A percentile compares a stretch with the other conserved stretches of the same genome.
These are phyloP conservation scores for Obelidium mucronatum DNA, from an alignment of 192 early-diverging fungal species.

Conservation along the genomic window DNA sequence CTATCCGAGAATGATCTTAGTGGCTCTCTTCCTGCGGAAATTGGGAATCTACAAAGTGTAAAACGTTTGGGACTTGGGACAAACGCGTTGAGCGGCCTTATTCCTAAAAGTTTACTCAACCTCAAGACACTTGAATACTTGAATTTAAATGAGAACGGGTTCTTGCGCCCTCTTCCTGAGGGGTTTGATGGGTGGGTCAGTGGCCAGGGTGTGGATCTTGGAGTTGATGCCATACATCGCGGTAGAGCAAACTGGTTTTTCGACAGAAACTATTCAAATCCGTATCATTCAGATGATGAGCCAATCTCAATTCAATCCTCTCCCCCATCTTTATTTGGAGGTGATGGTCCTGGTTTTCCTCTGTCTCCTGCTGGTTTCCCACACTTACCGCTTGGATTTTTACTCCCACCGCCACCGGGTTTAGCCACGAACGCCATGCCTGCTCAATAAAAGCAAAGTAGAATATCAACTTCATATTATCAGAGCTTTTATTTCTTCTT, in stretches of 20 bases:
- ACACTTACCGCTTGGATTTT: too few relatives aligned
- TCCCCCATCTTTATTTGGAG: too few relatives aligned
- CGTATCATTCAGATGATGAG: background rate
- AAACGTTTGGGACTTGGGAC: background rate
- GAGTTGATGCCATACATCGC: too few relatives aligned
- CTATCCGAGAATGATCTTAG: background rate
- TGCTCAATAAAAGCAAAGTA: too few relatives aligned
- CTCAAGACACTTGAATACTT: background rate
- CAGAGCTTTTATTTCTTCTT: slow-evolving; percentile 40
- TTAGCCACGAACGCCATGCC: too few relatives aligned
- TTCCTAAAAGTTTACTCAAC: background rate
- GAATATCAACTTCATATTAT: background rate
- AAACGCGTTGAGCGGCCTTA: background rate
- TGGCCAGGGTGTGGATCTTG: background rate
- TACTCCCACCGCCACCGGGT: too few relatives aligned
- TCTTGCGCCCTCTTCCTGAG: background rate
- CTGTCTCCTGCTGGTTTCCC: too few relatives aligned
- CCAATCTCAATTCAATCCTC: too few relatives aligned
- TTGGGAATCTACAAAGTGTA: background rate
- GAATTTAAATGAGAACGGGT: background rate
- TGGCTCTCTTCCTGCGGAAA: background rate
- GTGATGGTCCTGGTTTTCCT: too few relatives aligned
- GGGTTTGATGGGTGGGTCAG: background rate
- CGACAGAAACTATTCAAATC: too few relatives aligned
- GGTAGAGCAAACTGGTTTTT: too few relatives aligned